A percentile compares a stretch with the other conserved stretches of the same genome.
phyloP scores from a whole-genome alignment of 2,329 filamentous ascomycete genomes.

The Cephalotrichum gorgonifer region DNA sequence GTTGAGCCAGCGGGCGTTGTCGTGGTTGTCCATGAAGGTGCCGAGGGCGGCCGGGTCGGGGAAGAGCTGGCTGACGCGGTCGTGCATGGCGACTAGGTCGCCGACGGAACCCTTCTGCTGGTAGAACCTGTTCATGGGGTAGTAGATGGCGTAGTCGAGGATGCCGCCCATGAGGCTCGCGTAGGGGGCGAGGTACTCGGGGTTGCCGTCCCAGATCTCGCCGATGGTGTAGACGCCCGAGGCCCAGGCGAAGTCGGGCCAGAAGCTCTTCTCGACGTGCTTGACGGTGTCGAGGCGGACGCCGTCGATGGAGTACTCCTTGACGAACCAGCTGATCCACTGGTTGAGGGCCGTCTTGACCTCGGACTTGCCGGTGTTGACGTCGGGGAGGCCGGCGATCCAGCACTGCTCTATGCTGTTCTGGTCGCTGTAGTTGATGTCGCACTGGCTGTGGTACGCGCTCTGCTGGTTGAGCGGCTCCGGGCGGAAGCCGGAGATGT shows the following conservation, averaged over 20 bases:
- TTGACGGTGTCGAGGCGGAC: slow-evolving; percentile 52
- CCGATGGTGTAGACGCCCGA: slow-evolving; percentile 50
- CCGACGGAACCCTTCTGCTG: slow-evolving; percentile 25
- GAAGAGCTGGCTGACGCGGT: slow-evolving; percentile 23
- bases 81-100: slow-evolving; percentile 26
- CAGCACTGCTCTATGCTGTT: slow-evolving; percentile 37
- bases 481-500: slow-evolving; percentile 34
- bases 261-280: slow-evolving; percentile 50
- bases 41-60: slow-evolving; percentile 33
- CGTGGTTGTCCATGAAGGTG: slow-evolving; percentile 50
- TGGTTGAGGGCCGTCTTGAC: slow-evolving; percentile 40
- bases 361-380: slow-evolving; percentile 40
- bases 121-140: slow-evolving; percentile 27
- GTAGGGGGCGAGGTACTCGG: slow-evolving; percentile 40
- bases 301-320: slow-evolving; percentile 52
- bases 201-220: slow-evolving; percentile 47
- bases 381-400: slow-evolving; percentile 48
- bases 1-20: slow-evolving; percentile 42
- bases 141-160: slow-evolving; percentile 48
- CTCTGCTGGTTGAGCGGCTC: slow-evolving; percentile 36
- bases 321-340: slow-evolving; percentile 50
- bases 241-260: slow-evolving; percentile 39
- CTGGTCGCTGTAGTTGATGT: slow-evolving; percentile 43
- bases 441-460: slow-evolving; percentile 53
- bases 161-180: slow-evolving; percentile 44